These are phyloP conservation scores for Apophysomyces elegans DNA, from an alignment of 371 early-diverging fungal genomes.

Conservation along the genomic window DNA sequence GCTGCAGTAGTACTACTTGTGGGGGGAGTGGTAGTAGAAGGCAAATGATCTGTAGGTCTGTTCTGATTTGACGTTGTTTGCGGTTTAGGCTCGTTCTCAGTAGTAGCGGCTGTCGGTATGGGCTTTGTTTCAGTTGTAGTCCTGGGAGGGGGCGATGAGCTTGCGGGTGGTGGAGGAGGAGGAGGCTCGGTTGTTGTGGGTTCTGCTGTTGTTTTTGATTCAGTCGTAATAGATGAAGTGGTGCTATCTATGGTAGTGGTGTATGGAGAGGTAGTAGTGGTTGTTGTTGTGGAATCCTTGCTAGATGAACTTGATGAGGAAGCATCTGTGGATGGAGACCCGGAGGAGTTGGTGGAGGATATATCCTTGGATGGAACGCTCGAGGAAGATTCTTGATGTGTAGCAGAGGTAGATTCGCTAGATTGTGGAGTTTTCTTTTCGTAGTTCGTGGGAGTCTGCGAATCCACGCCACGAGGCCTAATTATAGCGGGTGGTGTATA, in stretches of 20 bases:
- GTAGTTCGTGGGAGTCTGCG: neutral
- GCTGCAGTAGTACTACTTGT: too few species aligned
- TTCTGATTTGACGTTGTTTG: conserved; percentile 14
- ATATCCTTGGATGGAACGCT: neutral
- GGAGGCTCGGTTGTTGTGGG: neutral
- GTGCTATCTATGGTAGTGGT: neutral
- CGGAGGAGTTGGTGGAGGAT: neutral
- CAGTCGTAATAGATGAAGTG: neutral
- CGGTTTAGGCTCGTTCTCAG: neutral
- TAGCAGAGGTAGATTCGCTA: too few species aligned
- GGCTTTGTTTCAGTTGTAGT: too few species aligned
- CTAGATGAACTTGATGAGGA: neutral
- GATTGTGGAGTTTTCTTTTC: neutral
- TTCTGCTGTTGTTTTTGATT: neutral
- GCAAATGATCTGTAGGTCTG: neutral
- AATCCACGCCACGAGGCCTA: neutral
- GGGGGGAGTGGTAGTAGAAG: neutral
- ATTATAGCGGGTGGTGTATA: neutral
- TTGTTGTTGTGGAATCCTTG: neutral
- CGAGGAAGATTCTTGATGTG: too few species aligned
- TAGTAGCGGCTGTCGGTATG: conserved; percentile 3
- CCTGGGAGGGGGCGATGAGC: too few species aligned
- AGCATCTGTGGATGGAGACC: neutral
- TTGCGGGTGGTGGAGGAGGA: neutral
- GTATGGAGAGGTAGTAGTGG: neutral